A percentile compares a stretch with the other conserved stretches of the same genome.
phyloP scores from a whole-genome alignment of 1,139 yeast species.

The Pichia sp. region DNA sequence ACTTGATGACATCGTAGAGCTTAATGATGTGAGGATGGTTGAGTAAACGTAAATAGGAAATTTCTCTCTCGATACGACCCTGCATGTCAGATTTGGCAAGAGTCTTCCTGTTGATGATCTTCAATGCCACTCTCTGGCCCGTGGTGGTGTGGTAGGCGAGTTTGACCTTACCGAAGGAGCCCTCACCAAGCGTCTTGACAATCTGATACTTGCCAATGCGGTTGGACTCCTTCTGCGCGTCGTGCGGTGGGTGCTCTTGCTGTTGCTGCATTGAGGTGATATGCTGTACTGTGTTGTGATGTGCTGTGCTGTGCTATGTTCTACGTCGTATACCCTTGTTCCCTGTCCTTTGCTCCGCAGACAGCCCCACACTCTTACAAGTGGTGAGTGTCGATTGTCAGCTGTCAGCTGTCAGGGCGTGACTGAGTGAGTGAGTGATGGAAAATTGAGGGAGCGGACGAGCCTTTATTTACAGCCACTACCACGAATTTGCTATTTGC shows the following conservation, averaged over 20 bases:
- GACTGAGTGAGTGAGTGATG: no score
- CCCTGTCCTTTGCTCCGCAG: no score
- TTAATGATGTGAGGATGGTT: slow-evolving; percentile 98
- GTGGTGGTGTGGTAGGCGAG: slow-evolving; percentile 90
- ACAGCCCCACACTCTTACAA: no score
- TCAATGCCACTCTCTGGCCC: slow-evolving; percentile 89
- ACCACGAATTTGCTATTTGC: no score
- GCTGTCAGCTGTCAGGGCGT: no score
- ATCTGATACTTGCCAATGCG: slow-evolving; percentile 91
- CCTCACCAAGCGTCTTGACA: slow-evolving; percentile 92
- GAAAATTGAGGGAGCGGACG: no score
- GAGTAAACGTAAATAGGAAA: slow-evolving; percentile 76
- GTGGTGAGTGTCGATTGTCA: no score
- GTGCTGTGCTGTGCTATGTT: no score
- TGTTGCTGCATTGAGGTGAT: slow-evolving; percentile 18
- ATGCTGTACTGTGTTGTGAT: slow-evolving; percentile 2
- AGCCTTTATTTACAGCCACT: no score
- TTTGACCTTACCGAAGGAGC: slow-evolving; percentile 96
- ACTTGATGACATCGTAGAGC: slow-evolving; percentile 90
- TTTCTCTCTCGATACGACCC: slow-evolving; percentile 92
- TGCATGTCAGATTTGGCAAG: slow-evolving; percentile 97
- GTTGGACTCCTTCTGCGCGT: slow-evolving; percentile 16
- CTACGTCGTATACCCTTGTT: no score
- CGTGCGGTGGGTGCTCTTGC: slow-evolving; percentile 5
- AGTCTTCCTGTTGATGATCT: slow-evolving; percentile 89